These are phyloP conservation scores for Mucor sp. DNA, from an alignment of 371 early-diverging fungal genomes.

Conservation along the genomic window DNA sequence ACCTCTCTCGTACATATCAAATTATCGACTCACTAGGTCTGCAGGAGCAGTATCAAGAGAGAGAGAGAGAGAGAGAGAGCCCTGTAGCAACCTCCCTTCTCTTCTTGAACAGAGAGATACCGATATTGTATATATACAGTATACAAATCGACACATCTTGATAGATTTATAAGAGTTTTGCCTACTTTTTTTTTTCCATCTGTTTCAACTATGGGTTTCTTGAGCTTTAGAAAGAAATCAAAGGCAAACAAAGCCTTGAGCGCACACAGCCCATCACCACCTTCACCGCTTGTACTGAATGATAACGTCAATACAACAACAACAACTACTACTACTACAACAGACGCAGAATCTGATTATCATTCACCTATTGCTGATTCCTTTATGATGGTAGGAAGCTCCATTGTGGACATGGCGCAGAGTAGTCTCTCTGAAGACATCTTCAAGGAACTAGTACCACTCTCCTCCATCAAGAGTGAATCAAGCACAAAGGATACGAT, in stretches of 20 bases:
- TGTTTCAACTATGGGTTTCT: slow-evolving; percentile 9
- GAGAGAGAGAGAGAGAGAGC: background rate
- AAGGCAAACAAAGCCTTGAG: background rate
- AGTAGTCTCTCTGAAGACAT: slow-evolving; percentile 16
- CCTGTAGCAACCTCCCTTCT: background rate
- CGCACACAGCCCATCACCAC: background rate
- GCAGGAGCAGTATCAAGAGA: background rate
- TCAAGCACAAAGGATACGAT: background rate
- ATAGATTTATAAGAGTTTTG: background rate
- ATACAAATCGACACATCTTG: background rate
- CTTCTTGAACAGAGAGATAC: background rate
- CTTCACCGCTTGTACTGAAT: background rate
- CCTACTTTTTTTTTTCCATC: background rate
- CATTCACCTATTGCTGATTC: slow-evolving; percentile 3
- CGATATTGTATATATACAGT: background rate
- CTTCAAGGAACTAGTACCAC: slow-evolving; percentile 10
- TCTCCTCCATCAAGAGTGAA: background rate
- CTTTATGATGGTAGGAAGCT: background rate
- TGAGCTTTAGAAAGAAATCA: slow-evolving; percentile 10
- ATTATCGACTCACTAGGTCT: background rate
- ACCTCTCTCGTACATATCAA: background rate
- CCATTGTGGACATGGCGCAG: slow-evolving; percentile 2
- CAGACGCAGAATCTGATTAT: background rate
- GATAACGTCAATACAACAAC: background rate
- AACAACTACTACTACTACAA: background rate